A percentile compares a stretch with the other conserved stretches of the same genome.
Conservation (phyloP, 176 grass and related monocot genomes). For the Ensete ventricosum region DNA sequence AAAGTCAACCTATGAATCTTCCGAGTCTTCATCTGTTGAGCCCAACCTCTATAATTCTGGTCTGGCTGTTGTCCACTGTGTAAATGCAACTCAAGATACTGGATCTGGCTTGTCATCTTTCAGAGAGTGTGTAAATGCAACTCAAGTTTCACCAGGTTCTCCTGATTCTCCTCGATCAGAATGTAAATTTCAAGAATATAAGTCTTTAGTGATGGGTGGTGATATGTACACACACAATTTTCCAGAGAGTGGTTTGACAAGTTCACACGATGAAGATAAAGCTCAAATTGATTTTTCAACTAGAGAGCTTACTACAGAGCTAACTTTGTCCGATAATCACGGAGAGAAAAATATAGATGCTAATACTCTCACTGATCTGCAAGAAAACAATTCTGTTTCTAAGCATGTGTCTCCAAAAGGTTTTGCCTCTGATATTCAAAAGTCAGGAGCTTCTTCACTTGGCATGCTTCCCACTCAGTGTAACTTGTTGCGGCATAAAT, state of each 20-base stretch:
- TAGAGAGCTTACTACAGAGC: neutral
- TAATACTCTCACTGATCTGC: neutral
- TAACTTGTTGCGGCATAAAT: neutral
- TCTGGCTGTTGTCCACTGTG: neutral
- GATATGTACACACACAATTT: conserved; percentile 19
- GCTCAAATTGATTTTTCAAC: neutral
- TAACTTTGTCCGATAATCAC: neutral
- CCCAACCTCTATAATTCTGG: conserved; percentile 17
- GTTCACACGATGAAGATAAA: conserved; percentile 19
- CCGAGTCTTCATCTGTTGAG: conserved; percentile 4
- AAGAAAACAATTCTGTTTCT: neutral
- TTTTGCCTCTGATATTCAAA: neutral
- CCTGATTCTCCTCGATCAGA: conserved; percentile 17
- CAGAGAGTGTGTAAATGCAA: conserved; percentile 9
- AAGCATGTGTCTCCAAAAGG: neutral
- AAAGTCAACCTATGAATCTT: conserved; percentile 23
- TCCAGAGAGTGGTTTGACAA: conserved; percentile 5
- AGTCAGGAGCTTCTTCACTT: neutral
- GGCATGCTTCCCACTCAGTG: neutral
- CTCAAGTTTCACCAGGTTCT: conserved; percentile 14
- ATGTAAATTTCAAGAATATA: conserved; percentile 17
- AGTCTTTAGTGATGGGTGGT: conserved; percentile 16
- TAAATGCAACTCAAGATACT: conserved; percentile 9
- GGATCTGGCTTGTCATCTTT: conserved; percentile 17
- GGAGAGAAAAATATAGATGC: neutral